A percentile compares a stretch with the other conserved stretches of the same genome.
Evolutionary conservation across 305 asterid genomes (phyloP).

Genomic region (Fraxinus baroniana): DNA sequence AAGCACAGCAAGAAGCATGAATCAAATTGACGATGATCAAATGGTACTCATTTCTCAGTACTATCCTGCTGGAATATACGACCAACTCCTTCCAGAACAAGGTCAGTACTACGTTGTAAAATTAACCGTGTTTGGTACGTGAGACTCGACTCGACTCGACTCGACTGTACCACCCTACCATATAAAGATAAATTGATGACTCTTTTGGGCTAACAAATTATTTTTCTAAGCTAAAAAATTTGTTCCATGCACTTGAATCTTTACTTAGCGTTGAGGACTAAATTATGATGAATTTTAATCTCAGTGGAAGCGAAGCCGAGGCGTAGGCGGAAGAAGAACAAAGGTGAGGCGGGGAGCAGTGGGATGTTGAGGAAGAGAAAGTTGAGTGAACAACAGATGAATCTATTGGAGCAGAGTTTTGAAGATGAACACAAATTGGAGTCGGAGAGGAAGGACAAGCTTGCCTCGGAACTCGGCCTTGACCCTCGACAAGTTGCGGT

Average conservation of each 20-base stretch:
- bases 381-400: slow-evolving; percentile 44
- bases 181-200: not conserved
- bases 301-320: slow-evolving; percentile 34
- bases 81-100: slow-evolving; percentile 43
- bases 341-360: slow-evolving; percentile 28
- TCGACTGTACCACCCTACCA: too few species aligned
- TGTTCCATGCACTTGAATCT: not conserved
- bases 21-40: slow-evolving; percentile 44
- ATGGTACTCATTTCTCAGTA: slow-evolving; percentile 59
- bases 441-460: slow-evolving; percentile 43
- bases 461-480: slow-evolving; percentile 50
- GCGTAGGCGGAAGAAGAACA: slow-evolving; percentile 62
- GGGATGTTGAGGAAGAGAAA: slow-evolving; percentile 39
- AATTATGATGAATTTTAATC: not conserved
- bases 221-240: too few species aligned
- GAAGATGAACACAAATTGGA: slow-evolving; percentile 45
- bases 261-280: not conserved
- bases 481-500: slow-evolving; percentile 58
- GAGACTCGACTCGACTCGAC: not conserved
- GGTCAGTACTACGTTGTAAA: slow-evolving; percentile 30
- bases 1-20: slow-evolving; percentile 28
- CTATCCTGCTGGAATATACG: slow-evolving; percentile 45
- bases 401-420: slow-evolving; percentile 34
- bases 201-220: not conserved
- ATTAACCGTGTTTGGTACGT: not conserved